These are phyloP conservation scores for Deinandra increscens DNA, from an alignment of 129 eudicot species.

Conservation along the genomic window DNA sequence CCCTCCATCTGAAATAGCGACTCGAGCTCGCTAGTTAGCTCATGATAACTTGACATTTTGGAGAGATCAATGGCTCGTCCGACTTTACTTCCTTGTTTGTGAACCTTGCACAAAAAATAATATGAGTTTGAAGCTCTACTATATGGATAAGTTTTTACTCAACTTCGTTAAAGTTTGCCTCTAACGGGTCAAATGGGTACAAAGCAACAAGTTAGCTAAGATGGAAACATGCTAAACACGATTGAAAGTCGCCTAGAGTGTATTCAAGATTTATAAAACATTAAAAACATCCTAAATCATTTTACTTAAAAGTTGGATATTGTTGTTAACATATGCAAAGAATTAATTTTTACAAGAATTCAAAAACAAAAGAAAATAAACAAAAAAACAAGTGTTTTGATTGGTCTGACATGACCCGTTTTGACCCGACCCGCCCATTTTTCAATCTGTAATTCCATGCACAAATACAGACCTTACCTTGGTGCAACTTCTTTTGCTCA, in stretches of 20 bases:
- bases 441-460: neutral
- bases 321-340: neutral
- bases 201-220: too few species aligned
- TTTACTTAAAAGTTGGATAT: too few species aligned
- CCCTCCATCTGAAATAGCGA: constrained; percentile 79
- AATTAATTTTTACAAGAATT: too few species aligned
- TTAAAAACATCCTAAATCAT: neutral
- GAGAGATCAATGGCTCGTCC: constrained; percentile 90
- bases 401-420: neutral
- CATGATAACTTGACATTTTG: constrained; percentile 57
- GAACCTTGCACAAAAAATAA: constrained; percentile 51
- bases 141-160: neutral
- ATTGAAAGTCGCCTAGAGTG: too few species aligned
- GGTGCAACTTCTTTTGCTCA: constrained; percentile 76
- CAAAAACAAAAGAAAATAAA: too few species aligned
- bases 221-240: too few species aligned
- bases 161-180: neutral
- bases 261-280: too few species aligned
- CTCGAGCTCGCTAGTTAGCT: constrained; percentile 73
- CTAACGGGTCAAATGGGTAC: neutral
- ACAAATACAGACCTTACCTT: constrained; percentile 48
- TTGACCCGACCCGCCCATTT: neutral
- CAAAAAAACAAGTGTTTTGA: neutral
- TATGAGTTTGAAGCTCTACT: neutral
- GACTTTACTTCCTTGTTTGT: constrained; percentile 90